Percentiles rank a stretch among this genome's conserved stretches.
Evolutionary conservation across 345 rosid genomes (phyloP).

Genomic region (Xanthoceras sorbifolium): DNA sequence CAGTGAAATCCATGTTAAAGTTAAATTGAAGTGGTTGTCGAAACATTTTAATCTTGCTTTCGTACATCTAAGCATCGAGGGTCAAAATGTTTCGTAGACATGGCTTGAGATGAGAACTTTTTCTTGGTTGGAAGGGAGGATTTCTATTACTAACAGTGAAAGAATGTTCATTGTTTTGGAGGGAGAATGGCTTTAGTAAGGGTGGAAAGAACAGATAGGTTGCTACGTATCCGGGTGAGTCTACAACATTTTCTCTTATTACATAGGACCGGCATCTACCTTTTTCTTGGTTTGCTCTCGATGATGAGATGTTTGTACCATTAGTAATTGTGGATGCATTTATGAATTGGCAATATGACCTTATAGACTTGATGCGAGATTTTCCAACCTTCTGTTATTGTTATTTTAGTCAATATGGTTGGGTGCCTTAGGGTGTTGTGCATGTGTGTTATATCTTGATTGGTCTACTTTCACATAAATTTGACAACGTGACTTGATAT

Average conservation of each 20-base stretch:
- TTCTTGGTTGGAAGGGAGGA: not conserved
- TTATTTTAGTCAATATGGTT: not conserved
- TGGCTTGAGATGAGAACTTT: not conserved
- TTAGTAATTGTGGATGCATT: not conserved
- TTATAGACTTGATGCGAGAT: not conserved
- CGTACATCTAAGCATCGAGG: not conserved
- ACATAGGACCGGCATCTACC: not conserved
- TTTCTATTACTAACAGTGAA: not conserved
- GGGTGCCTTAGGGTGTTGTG: not conserved
- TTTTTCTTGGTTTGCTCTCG: not conserved
- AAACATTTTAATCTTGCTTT: not conserved
- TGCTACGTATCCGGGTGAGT: not conserved
- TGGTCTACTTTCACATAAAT: not conserved
- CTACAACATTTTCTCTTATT: too few relatives aligned
- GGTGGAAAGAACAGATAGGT: not conserved
- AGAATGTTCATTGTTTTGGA: too few relatives aligned
- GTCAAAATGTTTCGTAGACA: not conserved
- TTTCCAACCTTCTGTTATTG: not conserved
- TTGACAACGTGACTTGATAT: conserved; percentile 3
- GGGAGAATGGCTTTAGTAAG: not conserved
- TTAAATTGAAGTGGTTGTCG: not conserved
- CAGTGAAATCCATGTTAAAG: not conserved
- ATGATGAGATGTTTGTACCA: not conserved
- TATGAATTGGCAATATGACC: not conserved
- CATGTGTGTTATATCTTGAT: not conserved